Base-by-base conservation (phyloP, 148 eudicot species). In the Diospyros kaki region DNA sequence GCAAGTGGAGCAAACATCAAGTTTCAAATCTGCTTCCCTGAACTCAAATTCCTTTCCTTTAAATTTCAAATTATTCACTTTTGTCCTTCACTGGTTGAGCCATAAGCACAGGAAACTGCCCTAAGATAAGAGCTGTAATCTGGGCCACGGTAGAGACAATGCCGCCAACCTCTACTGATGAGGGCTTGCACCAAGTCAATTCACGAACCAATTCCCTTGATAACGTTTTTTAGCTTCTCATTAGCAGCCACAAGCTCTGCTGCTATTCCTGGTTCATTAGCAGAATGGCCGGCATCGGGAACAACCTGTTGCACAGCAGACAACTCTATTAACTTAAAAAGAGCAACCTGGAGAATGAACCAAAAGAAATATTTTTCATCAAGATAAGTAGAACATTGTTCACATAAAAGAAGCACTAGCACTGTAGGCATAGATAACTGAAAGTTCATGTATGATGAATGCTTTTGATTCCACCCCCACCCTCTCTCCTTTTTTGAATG, bases 161-260 rank as follows among this genome's bases (percentile, higher is more conserved):
- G 42, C 56, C 1, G 68, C 62, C 65, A 18, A 66, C 43, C 48
- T 40, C 4, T 9, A 11, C 13, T 4, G 39, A 42, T 10, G 56
- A 38, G 65, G 18, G 17, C 64, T 43, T 14, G 4, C 65, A 72
- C 43, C 73, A 61, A 75, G 41, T 46, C 7, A 3, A 54, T 52
- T 71, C 38, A 80, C 42, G 68, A 61, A 38, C 60, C 68, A 83
- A 64, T 81, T 81, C 63, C 76, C 86, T 71, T 84, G 85, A 78
- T 77, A 54, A 87, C 73, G 76, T 73, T 70, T 77, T 95, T 93
- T 71, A 92, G 84, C 85, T 82, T 87, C 85, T 93, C 94, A 65
- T 90, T 95, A 46, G 94, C 94, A 60, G 96, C 98, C 66, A 95
- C 97, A 18, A 95, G 98, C 80, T 92, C 94, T 69, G 89, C 89